These are phyloP conservation scores for Coccomyxa sp. DNA, from an alignment of 139 green algal genomes.

Conservation along the genomic window DNA sequence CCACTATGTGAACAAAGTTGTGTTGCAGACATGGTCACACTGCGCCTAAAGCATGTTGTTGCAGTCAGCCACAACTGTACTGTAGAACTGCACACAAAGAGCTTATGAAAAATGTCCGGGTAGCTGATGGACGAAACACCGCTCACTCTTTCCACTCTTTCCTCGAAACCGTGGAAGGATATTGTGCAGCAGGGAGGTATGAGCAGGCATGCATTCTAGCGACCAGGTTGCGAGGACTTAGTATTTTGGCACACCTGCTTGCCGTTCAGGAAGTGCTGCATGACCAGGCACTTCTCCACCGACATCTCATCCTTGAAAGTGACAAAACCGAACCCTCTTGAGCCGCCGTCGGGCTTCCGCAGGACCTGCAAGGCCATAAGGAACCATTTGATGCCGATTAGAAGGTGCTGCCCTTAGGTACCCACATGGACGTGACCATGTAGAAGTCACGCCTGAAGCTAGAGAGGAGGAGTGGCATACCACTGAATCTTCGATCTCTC, in stretches of 20 bases:
- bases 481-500: constrained; percentile 58
- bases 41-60: too few species aligned
- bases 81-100: too few species aligned
- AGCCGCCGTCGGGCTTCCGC: constrained; percentile 59
- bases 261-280: constrained; percentile 38
- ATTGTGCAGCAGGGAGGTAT: too few species aligned
- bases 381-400: background rate
- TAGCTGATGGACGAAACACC: too few species aligned
- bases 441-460: background rate
- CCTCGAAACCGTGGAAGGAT: too few species aligned
- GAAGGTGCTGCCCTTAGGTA: background rate
- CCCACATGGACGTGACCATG: background rate
- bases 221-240: too few species aligned
- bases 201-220: too few species aligned
- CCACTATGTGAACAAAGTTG: too few species aligned
- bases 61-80: too few species aligned
- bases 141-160: too few species aligned
- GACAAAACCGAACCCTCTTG: constrained; percentile 82
- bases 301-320: constrained; percentile 69
- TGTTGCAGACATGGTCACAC: too few species aligned
- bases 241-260: constrained; percentile 1
- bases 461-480: constrained; percentile 7
- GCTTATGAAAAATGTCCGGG: too few species aligned
- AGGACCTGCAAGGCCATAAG: constrained; percentile 44
- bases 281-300: constrained; percentile 71